Percentiles rank a stretch among this genome's conserved stretches.
These are phyloP conservation scores for Erodium moschatum DNA, from an alignment of 441 rosid species.

Conservation along the genomic window DNA sequence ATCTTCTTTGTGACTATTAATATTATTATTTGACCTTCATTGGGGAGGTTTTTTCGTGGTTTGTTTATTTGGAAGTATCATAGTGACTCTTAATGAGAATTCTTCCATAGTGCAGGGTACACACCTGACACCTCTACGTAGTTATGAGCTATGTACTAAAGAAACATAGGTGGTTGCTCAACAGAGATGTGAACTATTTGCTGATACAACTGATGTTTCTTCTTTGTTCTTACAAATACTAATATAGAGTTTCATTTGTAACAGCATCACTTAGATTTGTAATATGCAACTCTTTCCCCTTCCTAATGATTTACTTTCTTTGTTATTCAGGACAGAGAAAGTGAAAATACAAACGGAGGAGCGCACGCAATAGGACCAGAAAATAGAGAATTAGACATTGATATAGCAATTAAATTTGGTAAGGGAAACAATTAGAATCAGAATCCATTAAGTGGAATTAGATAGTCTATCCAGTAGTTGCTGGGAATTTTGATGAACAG, in stretches of 20 bases:
- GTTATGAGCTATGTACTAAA: not conserved
- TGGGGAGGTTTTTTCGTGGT: not conserved
- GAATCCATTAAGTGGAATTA: too few relatives aligned
- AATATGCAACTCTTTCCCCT: not conserved
- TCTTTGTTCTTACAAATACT: not conserved
- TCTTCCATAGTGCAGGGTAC: not conserved
- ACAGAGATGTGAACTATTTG: not conserved
- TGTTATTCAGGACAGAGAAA: not conserved
- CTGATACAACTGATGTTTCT: not conserved
- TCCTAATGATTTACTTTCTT: not conserved
- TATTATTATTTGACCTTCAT: not conserved
- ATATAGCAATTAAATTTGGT: not conserved
- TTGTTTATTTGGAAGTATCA: not conserved
- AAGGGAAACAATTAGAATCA: too few relatives aligned
- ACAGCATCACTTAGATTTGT: not conserved
- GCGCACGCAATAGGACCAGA: not conserved
- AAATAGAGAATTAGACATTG: not conserved
- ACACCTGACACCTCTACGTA: not conserved
- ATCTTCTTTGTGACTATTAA: not conserved
- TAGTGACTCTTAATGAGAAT: not conserved
- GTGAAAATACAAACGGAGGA: not conserved
- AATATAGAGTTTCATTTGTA: too few relatives aligned
- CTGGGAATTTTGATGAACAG: too few relatives aligned
- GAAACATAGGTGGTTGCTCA: not conserved
- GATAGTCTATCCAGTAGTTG: too few relatives aligned